phyloP scores from a whole-genome alignment of 257 asterid species.

The Solanum rostratum region DNA sequence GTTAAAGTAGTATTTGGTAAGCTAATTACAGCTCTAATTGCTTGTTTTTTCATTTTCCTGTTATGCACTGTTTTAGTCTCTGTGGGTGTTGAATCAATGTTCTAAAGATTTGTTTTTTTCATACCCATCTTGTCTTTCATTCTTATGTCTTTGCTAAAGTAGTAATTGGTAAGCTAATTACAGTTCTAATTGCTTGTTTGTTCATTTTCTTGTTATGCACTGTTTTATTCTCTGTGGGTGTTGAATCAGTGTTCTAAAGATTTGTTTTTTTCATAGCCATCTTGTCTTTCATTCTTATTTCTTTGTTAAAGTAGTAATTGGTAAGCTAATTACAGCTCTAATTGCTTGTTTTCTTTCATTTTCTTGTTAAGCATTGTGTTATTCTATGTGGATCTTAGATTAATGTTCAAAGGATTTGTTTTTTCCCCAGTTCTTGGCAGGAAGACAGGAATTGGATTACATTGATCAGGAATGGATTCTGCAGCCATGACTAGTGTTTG shows the following conservation, averaged over 20 bases:
- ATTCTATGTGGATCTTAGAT: neutral
- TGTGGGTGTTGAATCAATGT: neutral
- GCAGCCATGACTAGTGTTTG: slow-evolving; percentile 6
- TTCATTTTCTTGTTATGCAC: neutral
- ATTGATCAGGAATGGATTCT: neutral
- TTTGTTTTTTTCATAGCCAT: neutral
- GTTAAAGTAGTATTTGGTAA: neutral
- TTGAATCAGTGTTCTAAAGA: neutral
- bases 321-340: neutral
- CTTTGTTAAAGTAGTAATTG: neutral
- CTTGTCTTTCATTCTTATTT: neutral
- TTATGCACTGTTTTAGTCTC: neutral
- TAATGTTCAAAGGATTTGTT: neutral
- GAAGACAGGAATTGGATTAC: neutral
- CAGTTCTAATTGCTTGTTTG: neutral
- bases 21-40: neutral
- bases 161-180: neutral
- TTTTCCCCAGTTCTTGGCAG: neutral
- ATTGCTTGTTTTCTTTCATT: neutral
- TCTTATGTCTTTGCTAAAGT: neutral
- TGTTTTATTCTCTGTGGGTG: neutral
- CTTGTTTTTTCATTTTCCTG: neutral
- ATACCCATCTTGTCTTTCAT: neutral
- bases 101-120: neutral
- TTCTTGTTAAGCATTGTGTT: neutral